Base-by-base conservation (phyloP, 1,284 basidiomycete species). In the Megacollybia platyphylla region DNA sequence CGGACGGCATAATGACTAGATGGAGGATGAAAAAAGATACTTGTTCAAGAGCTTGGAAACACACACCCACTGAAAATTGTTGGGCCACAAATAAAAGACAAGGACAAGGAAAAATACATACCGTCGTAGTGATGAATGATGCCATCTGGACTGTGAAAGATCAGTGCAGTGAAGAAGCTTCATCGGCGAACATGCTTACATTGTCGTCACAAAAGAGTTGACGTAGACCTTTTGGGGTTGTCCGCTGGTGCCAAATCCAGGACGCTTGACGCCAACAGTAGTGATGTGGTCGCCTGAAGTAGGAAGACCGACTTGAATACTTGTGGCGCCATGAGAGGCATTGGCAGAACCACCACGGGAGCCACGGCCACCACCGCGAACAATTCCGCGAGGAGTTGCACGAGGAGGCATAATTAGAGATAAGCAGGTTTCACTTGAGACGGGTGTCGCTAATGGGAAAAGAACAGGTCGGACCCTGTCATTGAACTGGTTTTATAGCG, bases 121-220 rank as follows among this genome's bases (percentile, higher is more conserved):
- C 82, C 77, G 54, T 87, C 83, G 52, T 87, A 87, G 49, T 87
- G 82, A 46, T 80, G 67, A 24, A 86, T 84, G 17, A 73, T 69
- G 0, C 54, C 58, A 24, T 79, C 67, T 0, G 82, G 76, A 6
- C 31, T 34, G 31, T 34, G 31, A 34, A 2, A 4, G 31, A 34
- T 34, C 11, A 34, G 15, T 15, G 6, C 31, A 15, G 15, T 15
- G 31, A 34, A 6, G 15, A 34, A 34, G 7, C 2, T 5, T 24
- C 20, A 24, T 24, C 20, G 3, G 20, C 20, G 15, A 34, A 34
- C 10, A 6, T 11, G 15, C 31, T 11, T 11, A 34, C 31, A 83
- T 73, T 0, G 65, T 63, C 2, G 75, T 71, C 26, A 53, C 53
- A 48, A 82, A 87, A 43, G 79, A 78, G 53, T 87, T 87, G 18